phyloP scores from a whole-genome alignment of 805 yeast genomes.

The Hanseniaspora lindneri region DNA sequence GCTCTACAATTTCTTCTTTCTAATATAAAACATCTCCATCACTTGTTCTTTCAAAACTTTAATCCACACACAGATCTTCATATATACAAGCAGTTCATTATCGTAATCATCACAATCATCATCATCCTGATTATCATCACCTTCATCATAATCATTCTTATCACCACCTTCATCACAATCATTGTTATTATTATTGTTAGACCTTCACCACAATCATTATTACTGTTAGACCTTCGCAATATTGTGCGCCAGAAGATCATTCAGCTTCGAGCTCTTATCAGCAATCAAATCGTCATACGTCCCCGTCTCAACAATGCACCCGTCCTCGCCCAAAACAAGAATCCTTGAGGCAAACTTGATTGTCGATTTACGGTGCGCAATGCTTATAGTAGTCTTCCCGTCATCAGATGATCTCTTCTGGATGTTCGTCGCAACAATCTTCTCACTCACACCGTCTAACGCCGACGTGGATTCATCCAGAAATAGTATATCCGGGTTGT shows the following conservation, averaged over 20 bases:
- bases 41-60: too few species aligned
- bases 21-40: too few species aligned
- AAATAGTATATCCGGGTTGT: conserved; percentile 67
- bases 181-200: too few species aligned
- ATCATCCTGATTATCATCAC: too few species aligned
- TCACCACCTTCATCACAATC: too few species aligned
- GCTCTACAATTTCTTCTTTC: too few species aligned
- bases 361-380: conserved; percentile 85
- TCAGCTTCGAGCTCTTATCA: conserved; percentile 30
- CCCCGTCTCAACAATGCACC: conserved; percentile 66
- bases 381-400: conserved; percentile 66
- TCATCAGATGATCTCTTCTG: conserved; percentile 37
- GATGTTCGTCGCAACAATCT: conserved; percentile 67
- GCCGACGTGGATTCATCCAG: conserved; percentile 95
- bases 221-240: conserved; percentile 17
- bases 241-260: conserved; percentile 28
- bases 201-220: not conserved
- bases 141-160: too few species aligned
- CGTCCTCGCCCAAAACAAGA: conserved; percentile 63
- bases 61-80: not conserved
- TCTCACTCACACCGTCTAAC: conserved; percentile 76
- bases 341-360: conserved; percentile 72
- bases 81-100: not conserved
- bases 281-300: conserved; percentile 40
- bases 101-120: too few species aligned